These are phyloP conservation scores for Fusarium nisikadoi DNA, from an alignment of 2,329 filamentous ascomycete species.

Conservation along the genomic window DNA sequence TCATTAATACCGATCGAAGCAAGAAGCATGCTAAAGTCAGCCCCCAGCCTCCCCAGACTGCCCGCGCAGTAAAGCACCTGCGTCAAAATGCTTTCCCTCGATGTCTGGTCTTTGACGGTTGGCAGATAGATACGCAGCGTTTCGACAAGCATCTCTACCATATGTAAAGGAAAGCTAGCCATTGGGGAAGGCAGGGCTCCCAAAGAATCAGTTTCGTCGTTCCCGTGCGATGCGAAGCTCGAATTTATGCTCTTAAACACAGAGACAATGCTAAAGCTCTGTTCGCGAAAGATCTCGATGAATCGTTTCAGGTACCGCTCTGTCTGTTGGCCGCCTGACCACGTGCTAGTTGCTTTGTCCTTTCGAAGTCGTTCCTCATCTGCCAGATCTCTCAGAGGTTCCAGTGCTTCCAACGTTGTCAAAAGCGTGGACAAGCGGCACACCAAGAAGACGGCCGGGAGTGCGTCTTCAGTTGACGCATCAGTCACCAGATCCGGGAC, in stretches of 20 bases:
- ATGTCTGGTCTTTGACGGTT: constrained; percentile 80
- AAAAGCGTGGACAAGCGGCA: constrained; percentile 85
- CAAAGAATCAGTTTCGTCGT: constrained; percentile 50
- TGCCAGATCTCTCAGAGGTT: constrained; percentile 86
- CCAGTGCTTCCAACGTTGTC: constrained; percentile 81
- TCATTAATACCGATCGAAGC: constrained; percentile 70
- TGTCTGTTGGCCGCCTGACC: constrained; percentile 86
- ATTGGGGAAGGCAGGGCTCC: constrained; percentile 78
- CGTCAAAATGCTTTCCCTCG: constrained; percentile 87
- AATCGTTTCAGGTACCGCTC: constrained; percentile 95
- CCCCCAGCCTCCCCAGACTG: constrained; percentile 87
- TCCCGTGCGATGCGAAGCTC: constrained; percentile 41
- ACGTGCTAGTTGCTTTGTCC: constrained; percentile 56
- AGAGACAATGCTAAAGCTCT: constrained; percentile 94
- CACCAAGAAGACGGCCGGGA: constrained; percentile 87
- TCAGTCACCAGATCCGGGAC: constrained; percentile 74
- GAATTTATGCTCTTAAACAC: constrained; percentile 88
- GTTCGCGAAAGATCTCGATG: constrained; percentile 96
- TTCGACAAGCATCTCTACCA: constrained; percentile 82
- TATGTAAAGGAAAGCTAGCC: constrained; percentile 83
- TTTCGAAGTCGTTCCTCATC: constrained; percentile 78
- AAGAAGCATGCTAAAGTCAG: constrained; percentile 91
- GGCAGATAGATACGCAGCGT: constrained; percentile 82
- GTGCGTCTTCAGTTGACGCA: constrained; percentile 66
- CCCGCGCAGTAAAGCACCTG: constrained; percentile 94